Percentiles rank a stretch among this genome's conserved stretches.
Evolutionary conservation across 192 early-diverging fungal species (phyloP).

Genomic region (Coemansia sp.): DNA sequence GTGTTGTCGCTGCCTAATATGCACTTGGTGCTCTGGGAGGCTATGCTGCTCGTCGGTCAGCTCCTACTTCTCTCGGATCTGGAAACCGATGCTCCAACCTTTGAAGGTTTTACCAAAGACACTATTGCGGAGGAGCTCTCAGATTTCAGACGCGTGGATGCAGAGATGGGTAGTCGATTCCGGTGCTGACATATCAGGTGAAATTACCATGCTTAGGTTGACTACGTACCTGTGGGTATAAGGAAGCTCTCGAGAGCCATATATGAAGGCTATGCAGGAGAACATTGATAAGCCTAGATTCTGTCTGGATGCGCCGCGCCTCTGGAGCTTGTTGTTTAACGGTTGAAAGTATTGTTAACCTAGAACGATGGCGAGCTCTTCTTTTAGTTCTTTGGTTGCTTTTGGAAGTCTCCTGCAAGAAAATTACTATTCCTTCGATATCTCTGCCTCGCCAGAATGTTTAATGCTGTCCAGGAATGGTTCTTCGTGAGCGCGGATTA

Average conservation of each 20-base stretch:
- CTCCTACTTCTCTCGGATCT: neutral
- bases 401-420: no score
- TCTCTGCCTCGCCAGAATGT: no score
- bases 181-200: neutral
- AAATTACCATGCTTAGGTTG: neutral
- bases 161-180: neutral
- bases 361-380: no score
- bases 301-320: neutral
- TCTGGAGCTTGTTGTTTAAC: neutral
- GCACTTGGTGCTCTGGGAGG: neutral
- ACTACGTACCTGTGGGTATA: neutral
- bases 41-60: neutral
- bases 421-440: no score
- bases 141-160: neutral
- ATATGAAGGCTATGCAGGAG: neutral
- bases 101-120: neutral
- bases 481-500: no score
- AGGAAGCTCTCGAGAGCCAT: neutral
- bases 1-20: neutral
- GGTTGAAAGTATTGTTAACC: neutral
- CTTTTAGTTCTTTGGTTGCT: no score
- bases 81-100: neutral
- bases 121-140: neutral
- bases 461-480: no score
- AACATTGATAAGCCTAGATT: neutral